Evolutionary conservation across 1,284 basidiomycete genomes (phyloP).

Genomic region (Serendipita sp.): DNA sequence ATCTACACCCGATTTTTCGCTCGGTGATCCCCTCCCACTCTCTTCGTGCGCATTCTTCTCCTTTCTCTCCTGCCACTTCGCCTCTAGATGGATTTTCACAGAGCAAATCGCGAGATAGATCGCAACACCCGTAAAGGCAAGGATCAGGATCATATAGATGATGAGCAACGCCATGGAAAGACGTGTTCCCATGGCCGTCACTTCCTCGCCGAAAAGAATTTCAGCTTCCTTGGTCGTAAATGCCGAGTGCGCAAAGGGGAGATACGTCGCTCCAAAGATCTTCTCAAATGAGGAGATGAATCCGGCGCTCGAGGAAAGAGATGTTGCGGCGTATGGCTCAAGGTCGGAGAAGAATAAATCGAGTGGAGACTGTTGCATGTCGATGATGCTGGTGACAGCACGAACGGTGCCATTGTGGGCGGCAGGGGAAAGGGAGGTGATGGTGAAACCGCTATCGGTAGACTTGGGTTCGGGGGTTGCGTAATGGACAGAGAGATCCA

Average conservation of each 20-base stretch:
- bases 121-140: neutral
- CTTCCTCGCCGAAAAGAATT: neutral
- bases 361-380: conserved; percentile 4
- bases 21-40: neutral
- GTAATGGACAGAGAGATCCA: neutral
- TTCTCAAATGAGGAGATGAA: neutral
- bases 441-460: neutral
- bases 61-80: neutral
- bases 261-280: neutral
- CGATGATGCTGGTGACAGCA: neutral
- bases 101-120: neutral
- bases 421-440: neutral
- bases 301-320: neutral
- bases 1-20: conserved; percentile 14
- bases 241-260: neutral
- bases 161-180: neutral
- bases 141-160: neutral
- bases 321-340: neutral
- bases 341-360: neutral
- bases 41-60: conserved; percentile 1
- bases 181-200: neutral
- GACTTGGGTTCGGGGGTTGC: neutral
- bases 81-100: neutral
- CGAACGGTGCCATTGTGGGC: neutral
- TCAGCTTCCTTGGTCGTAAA: neutral